Evolutionary conservation across 139 green algal genomes (phyloP).

Genomic region (Nannochloris sp.): DNA sequence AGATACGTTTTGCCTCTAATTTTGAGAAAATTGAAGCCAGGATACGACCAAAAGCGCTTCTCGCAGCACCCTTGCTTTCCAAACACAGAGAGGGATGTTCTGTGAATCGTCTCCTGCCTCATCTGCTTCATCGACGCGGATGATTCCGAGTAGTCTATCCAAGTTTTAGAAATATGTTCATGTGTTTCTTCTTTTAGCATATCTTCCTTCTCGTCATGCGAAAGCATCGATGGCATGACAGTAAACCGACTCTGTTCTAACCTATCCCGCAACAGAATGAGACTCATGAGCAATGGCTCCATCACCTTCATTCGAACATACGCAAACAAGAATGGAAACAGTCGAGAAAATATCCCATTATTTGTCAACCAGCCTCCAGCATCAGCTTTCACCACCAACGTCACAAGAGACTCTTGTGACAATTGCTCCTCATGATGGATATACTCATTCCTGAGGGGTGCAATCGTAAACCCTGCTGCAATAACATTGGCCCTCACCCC

Average conservation of each 20-base stretch:
- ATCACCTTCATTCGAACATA: constrained; percentile 6
- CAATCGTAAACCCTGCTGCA: constrained; percentile 38
- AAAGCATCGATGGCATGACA: constrained; percentile 19
- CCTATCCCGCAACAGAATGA: constrained; percentile 26
- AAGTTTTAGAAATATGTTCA: neutral
- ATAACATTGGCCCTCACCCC: constrained; percentile 17
- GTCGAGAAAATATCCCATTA: neutral
- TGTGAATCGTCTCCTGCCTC: neutral
- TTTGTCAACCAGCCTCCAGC: constrained; percentile 25
- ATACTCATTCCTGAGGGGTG: constrained; percentile 33
- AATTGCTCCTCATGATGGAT: neutral
- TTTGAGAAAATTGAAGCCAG: constrained; percentile 4
- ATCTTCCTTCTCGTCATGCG: neutral
- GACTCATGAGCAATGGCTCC: constrained; percentile 26
- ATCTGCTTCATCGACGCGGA: neutral
- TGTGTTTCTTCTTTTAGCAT: neutral
- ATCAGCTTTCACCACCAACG: constrained; percentile 41
- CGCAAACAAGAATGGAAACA: neutral
- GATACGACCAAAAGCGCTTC: neutral
- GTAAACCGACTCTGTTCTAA: constrained; percentile 34
- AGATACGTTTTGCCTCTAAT: constrained; percentile 57
- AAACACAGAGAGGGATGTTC: neutral
- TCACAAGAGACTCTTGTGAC: constrained; percentile 39
- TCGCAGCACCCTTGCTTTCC: neutral
- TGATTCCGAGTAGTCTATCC: neutral